A percentile compares a stretch with the other conserved stretches of the same genome.
These are phyloP conservation scores for Annulohypoxylon stygium DNA, from an alignment of 495 filamentous ascomycete species.

Conservation along the genomic window DNA sequence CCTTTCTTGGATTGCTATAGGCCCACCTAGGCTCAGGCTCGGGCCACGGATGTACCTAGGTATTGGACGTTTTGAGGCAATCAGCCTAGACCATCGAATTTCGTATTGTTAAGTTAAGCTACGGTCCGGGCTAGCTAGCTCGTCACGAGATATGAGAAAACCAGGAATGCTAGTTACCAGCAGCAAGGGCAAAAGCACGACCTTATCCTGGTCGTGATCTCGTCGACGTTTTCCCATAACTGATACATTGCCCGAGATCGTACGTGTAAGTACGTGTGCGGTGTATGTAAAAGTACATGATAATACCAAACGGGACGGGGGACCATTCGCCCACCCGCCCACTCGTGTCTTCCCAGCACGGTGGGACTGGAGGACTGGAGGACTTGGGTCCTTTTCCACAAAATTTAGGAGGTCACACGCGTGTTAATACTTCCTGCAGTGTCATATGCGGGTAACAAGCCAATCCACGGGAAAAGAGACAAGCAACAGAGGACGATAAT, in stretches of 20 bases:
- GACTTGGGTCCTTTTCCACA: slow-evolving; percentile 40
- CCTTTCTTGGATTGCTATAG: slow-evolving; percentile 28
- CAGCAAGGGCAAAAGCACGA: slow-evolving; percentile 28
- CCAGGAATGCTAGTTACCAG: slow-evolving; percentile 20
- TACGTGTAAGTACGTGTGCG: slow-evolving; percentile 16
- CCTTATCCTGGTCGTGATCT: slow-evolving; percentile 28
- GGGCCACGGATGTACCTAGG: slow-evolving; percentile 20
- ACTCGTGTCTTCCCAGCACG: slow-evolving; percentile 30
- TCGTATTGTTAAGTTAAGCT: slow-evolving; percentile 6
- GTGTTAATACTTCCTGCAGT: slow-evolving; percentile 34
- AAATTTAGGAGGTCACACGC: slow-evolving; percentile 45
- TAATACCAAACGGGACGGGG: slow-evolving; percentile 24
- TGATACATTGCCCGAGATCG: slow-evolving; percentile 34
- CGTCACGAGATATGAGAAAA: slow-evolving; percentile 38
- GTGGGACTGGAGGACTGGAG: neutral
- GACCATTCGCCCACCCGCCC: neutral
- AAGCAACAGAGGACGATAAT: slow-evolving; percentile 16
- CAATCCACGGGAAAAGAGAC: slow-evolving; percentile 30
- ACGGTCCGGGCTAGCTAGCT: neutral
- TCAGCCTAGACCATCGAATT: slow-evolving; percentile 16
- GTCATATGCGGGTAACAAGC: slow-evolving; percentile 45
- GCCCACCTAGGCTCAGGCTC: slow-evolving; percentile 29
- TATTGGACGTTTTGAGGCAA: slow-evolving; percentile 37
- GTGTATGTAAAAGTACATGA: slow-evolving; percentile 15
- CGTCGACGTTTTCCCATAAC: slow-evolving; percentile 14